Conservation (phyloP, 163 green algal species). For the Smithsoniella earleae region DNA sequence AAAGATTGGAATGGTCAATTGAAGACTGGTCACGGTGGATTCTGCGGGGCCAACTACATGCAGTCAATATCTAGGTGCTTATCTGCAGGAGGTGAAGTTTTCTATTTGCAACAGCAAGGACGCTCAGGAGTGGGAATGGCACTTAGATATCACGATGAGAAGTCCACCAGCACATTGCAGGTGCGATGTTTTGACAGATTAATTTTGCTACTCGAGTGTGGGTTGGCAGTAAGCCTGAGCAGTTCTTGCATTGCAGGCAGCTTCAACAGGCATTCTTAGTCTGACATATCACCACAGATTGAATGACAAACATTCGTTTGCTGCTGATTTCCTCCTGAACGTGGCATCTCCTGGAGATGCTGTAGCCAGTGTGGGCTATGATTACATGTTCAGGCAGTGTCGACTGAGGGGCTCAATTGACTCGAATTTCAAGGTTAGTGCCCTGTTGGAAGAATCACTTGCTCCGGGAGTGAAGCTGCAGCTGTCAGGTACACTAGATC, state of each 20-base stretch:
- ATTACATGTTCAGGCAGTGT: slow-evolving; percentile 27
- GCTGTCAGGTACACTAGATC: slow-evolving; percentile 8
- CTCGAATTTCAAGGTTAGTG: background rate
- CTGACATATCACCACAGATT: slow-evolving; percentile 23
- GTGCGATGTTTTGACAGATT: too few species aligned
- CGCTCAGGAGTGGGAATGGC: slow-evolving; percentile 16
- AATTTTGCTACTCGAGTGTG: too few species aligned
- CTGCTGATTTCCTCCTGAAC: slow-evolving; percentile 22
- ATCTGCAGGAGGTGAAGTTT: background rate
- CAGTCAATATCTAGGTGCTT: background rate
- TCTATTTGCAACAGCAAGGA: background rate
- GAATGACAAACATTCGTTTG: slow-evolving; percentile 10
- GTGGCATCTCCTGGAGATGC: background rate
- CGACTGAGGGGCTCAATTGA: slow-evolving; percentile 10
- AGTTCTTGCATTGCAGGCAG: slow-evolving; percentile 10
- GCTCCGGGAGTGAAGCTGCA: slow-evolving; percentile 2
- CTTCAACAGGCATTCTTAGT: slow-evolving; percentile 18
- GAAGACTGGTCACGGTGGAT: slow-evolving; percentile 8
- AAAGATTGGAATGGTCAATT: slow-evolving; percentile 4
- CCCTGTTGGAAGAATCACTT: slow-evolving; percentile 2
- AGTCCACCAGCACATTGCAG: slow-evolving; percentile 23
- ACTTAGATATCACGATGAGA: background rate
- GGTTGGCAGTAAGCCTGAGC: too few species aligned
- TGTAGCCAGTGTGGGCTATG: slow-evolving; percentile 2
- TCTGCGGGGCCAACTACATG: slow-evolving; percentile 30